These are phyloP conservation scores for Cladosporium halotolerans DNA, from an alignment of 2,329 filamentous ascomycete species.

Conservation along the genomic window DNA sequence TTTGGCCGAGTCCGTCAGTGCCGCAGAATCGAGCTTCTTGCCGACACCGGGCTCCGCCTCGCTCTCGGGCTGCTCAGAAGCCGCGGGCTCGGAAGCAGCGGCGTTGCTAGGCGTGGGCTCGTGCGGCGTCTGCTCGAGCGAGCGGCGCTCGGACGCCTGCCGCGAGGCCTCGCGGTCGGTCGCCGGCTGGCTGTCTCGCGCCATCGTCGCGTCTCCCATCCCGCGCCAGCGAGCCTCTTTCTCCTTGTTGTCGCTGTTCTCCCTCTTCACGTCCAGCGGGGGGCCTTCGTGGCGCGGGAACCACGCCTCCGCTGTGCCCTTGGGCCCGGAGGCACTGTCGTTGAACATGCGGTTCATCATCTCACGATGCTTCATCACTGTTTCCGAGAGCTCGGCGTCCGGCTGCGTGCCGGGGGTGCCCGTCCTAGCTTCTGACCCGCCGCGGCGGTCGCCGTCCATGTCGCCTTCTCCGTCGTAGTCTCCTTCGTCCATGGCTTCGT, in stretches of 20 bases:
- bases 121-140: background rate
- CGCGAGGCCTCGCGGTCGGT: background rate
- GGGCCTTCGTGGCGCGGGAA: conserved; percentile 8
- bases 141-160: background rate
- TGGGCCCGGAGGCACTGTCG: background rate
- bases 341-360: conserved; percentile 28
- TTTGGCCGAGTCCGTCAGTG: background rate
- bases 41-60: background rate
- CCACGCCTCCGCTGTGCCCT: conserved; percentile 7
- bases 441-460: background rate
- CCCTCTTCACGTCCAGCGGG: conserved; percentile 1
- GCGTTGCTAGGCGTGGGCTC: background rate
- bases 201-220: background rate
- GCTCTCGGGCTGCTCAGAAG: conserved; percentile 1
- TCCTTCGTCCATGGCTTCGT: conserved; percentile 10
- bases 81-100: background rate
- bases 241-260: conserved; percentile 7
- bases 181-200: background rate
- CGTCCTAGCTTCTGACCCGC: background rate
- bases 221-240: conserved; percentile 8
- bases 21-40: background rate
- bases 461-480: conserved; percentile 5
- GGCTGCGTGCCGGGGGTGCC: background rate
- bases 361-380: conserved; percentile 18
- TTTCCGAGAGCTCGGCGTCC: conserved; percentile 5